A percentile compares a stretch with the other conserved stretches of the same genome.
Evolutionary conservation across 805 yeast genomes (phyloP).

Genomic region (Peterozyma xylosa): DNA sequence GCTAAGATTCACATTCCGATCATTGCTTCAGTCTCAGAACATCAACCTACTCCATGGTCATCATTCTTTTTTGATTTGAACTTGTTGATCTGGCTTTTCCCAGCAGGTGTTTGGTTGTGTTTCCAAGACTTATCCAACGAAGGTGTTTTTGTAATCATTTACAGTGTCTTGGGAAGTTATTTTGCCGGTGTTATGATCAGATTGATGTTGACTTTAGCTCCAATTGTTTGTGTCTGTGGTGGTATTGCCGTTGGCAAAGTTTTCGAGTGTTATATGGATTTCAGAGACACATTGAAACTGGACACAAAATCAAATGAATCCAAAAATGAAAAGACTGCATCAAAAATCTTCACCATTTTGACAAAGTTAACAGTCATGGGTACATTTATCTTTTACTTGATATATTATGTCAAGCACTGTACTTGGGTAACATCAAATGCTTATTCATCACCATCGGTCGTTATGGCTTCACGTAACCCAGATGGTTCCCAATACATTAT

Average conservation of each 20-base stretch:
- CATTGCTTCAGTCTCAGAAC: slow-evolving; percentile 97
- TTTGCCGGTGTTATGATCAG: slow-evolving; percentile 99
- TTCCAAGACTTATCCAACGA: slow-evolving; percentile 88
- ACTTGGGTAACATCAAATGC: slow-evolving; percentile 97
- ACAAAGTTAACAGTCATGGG: slow-evolving; percentile 58
- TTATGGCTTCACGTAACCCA: slow-evolving; percentile 71
- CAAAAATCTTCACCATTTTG: slow-evolving; percentile 11
- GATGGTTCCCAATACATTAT: slow-evolving; percentile 83
- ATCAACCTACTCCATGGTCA: slow-evolving; percentile 99
- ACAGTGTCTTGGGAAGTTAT: slow-evolving; percentile 89
- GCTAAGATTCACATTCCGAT: slow-evolving; percentile 98
- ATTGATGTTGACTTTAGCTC: slow-evolving; percentile 93
- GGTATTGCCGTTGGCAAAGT: slow-evolving; percentile 84
- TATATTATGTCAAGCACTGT: slow-evolving; percentile 84
- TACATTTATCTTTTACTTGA: slow-evolving; percentile 67
- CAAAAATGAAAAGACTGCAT: background rate
- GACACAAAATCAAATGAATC: background rate
- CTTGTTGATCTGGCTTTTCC: slow-evolving; percentile 95
- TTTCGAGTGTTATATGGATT: slow-evolving; percentile 73
- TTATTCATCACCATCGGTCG: slow-evolving; percentile 97
- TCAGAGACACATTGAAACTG: slow-evolving; percentile 21
- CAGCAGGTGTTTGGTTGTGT: slow-evolving; percentile 89
- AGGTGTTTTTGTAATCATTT: slow-evolving; percentile 87
- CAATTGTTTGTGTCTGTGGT: slow-evolving; percentile 88
- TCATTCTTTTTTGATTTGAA: slow-evolving; percentile 92